Percentiles rank a stretch among this genome's conserved stretches.
phyloP scores from a whole-genome alignment of 257 asterid species.

The Forsythia viridissima region DNA sequence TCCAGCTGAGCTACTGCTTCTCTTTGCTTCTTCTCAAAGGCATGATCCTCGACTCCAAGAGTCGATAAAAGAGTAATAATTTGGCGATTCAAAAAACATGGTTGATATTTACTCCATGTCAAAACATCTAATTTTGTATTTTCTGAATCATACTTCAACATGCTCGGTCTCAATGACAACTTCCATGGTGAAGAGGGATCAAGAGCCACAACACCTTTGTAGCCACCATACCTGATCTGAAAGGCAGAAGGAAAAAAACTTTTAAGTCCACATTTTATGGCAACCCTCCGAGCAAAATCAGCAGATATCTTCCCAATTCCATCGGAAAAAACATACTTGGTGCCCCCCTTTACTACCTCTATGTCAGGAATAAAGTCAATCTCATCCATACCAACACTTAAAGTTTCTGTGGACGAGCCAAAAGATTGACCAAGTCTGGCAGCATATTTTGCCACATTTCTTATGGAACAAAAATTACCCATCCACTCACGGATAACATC shows the following conservation, averaged over 20 bases:
- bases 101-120: slow-evolving; percentile 80
- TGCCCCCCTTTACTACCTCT: slow-evolving; percentile 25
- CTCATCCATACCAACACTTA: slow-evolving; percentile 51
- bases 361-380: slow-evolving; percentile 54
- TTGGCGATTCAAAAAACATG: slow-evolving; percentile 84
- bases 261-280: slow-evolving; percentile 62
- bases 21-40: slow-evolving; percentile 61
- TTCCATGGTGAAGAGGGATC: slow-evolving; percentile 59
- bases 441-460: slow-evolving; percentile 85
- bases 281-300: slow-evolving; percentile 66
- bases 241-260: slow-evolving; percentile 71
- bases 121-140: slow-evolving; percentile 70
- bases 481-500: slow-evolving; percentile 74
- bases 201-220: slow-evolving; percentile 86
- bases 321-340: slow-evolving; percentile 57
- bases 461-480: slow-evolving; percentile 69
- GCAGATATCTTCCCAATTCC: slow-evolving; percentile 89
- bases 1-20: slow-evolving; percentile 76
- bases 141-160: slow-evolving; percentile 67
- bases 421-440: slow-evolving; percentile 97
- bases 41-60: slow-evolving; percentile 65
- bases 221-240: slow-evolving; percentile 89
- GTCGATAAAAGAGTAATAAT: slow-evolving; percentile 79
- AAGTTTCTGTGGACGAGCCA: slow-evolving; percentile 80
- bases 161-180: slow-evolving; percentile 71